Conservation (phyloP, 768 basidiomycete species). For the Lactifluus echinatus region DNA sequence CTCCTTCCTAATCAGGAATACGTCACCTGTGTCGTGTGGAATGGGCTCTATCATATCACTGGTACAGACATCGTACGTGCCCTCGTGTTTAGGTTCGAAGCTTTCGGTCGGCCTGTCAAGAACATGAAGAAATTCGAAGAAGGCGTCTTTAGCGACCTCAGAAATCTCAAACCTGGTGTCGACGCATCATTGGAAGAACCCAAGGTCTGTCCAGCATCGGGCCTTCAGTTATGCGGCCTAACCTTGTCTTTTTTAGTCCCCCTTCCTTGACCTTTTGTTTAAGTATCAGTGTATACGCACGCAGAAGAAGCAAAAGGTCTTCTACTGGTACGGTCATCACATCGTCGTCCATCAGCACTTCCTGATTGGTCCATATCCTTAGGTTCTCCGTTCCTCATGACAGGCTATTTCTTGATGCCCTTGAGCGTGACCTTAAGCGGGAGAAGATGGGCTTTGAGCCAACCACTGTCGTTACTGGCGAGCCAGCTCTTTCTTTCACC, state of each 20-base stretch:
- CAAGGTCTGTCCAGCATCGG: constrained; percentile 46
- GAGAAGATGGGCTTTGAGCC: constrained; percentile 87
- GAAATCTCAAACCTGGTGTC: constrained; percentile 88
- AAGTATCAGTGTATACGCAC: constrained; percentile 96
- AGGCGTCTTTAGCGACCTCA: constrained; percentile 87
- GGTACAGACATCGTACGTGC: constrained; percentile 96
- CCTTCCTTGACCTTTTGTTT: constrained; percentile 89
- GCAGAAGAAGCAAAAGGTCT: constrained; percentile 99
- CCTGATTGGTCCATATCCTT: constrained; percentile 25
- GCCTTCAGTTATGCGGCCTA: constrained; percentile 4
- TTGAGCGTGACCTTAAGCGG: constrained; percentile 92
- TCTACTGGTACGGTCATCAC: constrained; percentile 66
- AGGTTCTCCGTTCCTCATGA: constrained; percentile 98
- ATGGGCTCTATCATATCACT: constrained; percentile 86
- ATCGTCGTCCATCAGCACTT: neutral
- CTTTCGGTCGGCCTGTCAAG: constrained; percentile 81
- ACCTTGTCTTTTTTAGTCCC: constrained; percentile 50
- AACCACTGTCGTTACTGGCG: constrained; percentile 66
- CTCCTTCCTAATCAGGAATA: constrained; percentile 80
- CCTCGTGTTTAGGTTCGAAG: constrained; percentile 89
- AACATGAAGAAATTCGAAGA: constrained; percentile 98
- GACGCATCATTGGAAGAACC: constrained; percentile 93
- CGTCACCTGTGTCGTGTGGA: constrained; percentile 89
- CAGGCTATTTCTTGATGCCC: constrained; percentile 90
- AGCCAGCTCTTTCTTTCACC: constrained; percentile 81